Evolutionary conservation across 2,329 filamentous ascomycete genomes (phyloP), one percentile per base, ranked within the genome.

Genomic region (Capronia coronata): DNA sequence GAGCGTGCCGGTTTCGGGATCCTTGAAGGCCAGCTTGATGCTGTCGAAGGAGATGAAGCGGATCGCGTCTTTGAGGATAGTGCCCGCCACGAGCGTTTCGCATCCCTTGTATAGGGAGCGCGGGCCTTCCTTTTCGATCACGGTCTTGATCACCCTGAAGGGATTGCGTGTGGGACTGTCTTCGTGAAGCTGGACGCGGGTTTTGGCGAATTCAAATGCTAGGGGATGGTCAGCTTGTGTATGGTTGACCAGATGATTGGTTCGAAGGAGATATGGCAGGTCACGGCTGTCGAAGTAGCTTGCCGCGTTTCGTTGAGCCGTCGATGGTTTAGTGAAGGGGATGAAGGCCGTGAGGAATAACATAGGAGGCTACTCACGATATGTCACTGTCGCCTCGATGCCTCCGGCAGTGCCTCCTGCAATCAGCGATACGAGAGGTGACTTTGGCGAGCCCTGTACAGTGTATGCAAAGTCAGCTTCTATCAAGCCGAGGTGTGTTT

Each of bases 151-250:
- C 4, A 84, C 73, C 0, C 67, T 59, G 58, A 82, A 78, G 0
- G 80, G 80, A 47, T 84, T 84, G 34, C 68, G 68, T 0, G 76
- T 72, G 7, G 71, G 61, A 13, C 71, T 63, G 1, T 51, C 48
- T 34, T 67, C 66, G 51, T 64, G 68, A n/a, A 82, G 68, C 55
- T 84, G 79, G 2, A 79, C 73, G 47, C 78, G 70, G 0, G 81
- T 84, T 65, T 85, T 85, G 46, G 80, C 79, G 58, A 83, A 85
- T 61, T 84, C 81, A 58, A 84, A 78, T 0, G 81, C 81, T 63
- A 32, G 13, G 29, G 3, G 7, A 11, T n/a, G n/a, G 11, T 32
- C 11, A 32, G 29, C 29, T 8, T 3, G 29, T 32, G 3, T n/a
- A n/a, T n/a, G 13, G 29, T 11, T 49, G 21, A 32, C 8, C 8